Conservation (phyloP, 1,284 basidiomycete genomes). For the Ustilago tritici region DNA sequence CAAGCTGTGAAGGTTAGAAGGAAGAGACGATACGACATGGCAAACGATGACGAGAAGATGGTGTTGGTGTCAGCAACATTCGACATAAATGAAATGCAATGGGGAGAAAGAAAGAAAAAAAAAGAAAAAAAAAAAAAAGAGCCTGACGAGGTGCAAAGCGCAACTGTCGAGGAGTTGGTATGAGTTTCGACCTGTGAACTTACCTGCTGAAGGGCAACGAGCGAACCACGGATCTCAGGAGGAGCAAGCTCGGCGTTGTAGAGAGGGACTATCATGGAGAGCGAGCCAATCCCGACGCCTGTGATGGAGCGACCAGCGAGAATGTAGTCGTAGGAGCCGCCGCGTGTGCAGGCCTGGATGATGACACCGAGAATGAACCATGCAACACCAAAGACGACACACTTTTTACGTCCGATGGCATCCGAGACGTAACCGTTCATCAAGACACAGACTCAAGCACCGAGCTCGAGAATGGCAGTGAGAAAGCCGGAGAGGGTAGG, state of each 20-base stretch:
- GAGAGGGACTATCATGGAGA: slow-evolving; percentile 76
- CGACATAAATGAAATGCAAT: neutral
- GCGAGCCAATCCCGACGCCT: slow-evolving; percentile 81
- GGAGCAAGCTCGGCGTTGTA: slow-evolving; percentile 48
- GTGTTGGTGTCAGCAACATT: neutral
- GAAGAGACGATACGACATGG: no score
- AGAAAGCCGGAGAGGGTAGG: slow-evolving; percentile 76
- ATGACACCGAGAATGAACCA: slow-evolving; percentile 79
- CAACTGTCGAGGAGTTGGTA: neutral
- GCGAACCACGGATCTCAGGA: slow-evolving; percentile 37
- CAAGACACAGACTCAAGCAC: slow-evolving; percentile 80
- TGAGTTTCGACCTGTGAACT: neutral
- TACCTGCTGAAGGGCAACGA: slow-evolving; percentile 38
- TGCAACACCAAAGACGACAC: slow-evolving; percentile 78
- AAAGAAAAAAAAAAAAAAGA: neutral
- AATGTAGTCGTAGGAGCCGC: slow-evolving; percentile 74
- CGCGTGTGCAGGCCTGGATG: slow-evolving; percentile 76
- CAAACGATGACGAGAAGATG: no score
- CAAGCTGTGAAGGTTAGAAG: slow-evolving; percentile 2
- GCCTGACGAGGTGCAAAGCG: slow-evolving; percentile 6
- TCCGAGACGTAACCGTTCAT: slow-evolving; percentile 78
- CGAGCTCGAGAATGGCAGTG: slow-evolving; percentile 83
- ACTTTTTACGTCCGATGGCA: slow-evolving; percentile 76
- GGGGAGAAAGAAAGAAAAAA: neutral
- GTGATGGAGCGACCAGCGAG: slow-evolving; percentile 79